phyloP scores from a whole-genome alignment of 352 stramenopile species.

The Halophytophthora polymorphica region DNA sequence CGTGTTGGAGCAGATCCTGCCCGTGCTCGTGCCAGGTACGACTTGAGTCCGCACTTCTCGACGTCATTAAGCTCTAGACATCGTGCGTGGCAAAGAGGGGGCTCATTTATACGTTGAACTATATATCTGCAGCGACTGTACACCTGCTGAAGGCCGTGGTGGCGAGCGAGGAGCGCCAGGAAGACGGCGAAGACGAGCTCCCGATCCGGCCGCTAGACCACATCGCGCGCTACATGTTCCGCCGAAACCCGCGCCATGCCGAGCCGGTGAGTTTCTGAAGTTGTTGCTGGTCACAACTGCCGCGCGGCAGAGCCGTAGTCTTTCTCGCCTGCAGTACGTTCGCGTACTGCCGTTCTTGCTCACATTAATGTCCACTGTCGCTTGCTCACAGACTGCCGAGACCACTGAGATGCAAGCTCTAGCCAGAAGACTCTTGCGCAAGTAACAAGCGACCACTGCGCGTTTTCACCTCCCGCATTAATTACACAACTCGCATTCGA shows the following conservation, averaged over 20 bases:
- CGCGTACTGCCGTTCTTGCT: background rate
- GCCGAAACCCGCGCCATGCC: constrained; percentile 56
- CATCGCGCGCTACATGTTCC: constrained; percentile 59
- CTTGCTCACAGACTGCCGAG: constrained; percentile 22
- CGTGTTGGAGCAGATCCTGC: constrained; percentile 53
- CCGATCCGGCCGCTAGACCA: constrained; percentile 61
- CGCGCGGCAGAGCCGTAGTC: too few species aligned
- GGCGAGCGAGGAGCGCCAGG: constrained; percentile 33
- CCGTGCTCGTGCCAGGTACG: constrained; percentile 52
- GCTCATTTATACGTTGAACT: background rate
- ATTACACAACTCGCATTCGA: too few species aligned
- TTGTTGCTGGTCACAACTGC: background rate
- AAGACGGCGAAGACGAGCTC: constrained; percentile 32
- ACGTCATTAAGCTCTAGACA: background rate
- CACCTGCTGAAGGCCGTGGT: constrained; percentile 54
- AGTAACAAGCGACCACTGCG: constrained; percentile 13
- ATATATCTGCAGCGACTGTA: constrained; percentile 29
- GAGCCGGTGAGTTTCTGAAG: constrained; percentile 35
- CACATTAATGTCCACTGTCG: background rate
- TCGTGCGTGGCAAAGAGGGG: background rate
- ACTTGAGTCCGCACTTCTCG: background rate
- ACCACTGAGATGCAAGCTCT: constrained; percentile 33
- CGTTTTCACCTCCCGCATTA: too few species aligned
- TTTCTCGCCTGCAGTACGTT: too few species aligned
- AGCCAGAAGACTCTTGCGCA: constrained; percentile 29